phyloP scores from a whole-genome alignment of 2,329 filamentous ascomycete species.

The Beauveria pseudobassiana region DNA sequence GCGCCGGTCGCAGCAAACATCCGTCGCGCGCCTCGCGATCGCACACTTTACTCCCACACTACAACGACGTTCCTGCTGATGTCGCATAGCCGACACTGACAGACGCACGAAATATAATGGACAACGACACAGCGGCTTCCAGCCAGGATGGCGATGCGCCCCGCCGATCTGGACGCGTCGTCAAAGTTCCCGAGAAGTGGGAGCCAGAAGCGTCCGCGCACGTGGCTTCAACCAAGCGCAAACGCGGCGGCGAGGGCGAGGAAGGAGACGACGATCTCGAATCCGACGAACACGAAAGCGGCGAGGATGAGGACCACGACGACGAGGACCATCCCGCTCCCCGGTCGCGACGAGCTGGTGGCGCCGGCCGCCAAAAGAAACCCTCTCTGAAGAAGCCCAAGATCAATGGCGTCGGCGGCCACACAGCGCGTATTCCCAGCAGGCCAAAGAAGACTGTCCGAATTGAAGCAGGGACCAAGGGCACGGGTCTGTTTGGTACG shows the following conservation, averaged over 20 bases:
- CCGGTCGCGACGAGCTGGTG: conserved; percentile 33
- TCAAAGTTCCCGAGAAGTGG: conserved; percentile 53
- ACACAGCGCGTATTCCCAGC: conserved; percentile 39
- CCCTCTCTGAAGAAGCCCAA: conserved; percentile 58
- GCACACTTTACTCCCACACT: conserved; percentile 12
- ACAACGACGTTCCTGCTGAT: conserved; percentile 14
- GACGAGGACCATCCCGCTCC: conserved; percentile 33
- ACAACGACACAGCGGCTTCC: conserved; percentile 47
- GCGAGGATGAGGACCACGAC: conserved; percentile 41
- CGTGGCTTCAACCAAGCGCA: conserved; percentile 46
- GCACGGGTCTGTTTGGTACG: conserved; percentile 50
- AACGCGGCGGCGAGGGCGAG: conserved; percentile 42
- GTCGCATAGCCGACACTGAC: conserved; percentile 7
- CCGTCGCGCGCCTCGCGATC: conserved; percentile 18
- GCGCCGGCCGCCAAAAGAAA: conserved; percentile 41
- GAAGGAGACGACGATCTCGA: conserved; percentile 40
- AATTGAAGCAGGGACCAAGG: conserved; percentile 43
- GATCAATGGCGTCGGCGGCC: conserved; percentile 41
- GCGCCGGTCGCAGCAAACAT: conserved; percentile 23
- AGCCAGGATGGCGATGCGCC: conserved; percentile 44
- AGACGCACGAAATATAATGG: conserved; percentile 34
- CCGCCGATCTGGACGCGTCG: conserved; percentile 64
- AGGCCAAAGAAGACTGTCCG: conserved; percentile 50
- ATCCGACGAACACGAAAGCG: conserved; percentile 35
- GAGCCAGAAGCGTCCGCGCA: conserved; percentile 38